Evolutionary conservation across 2,329 filamentous ascomycete species (phyloP).

Genomic region (Cytospora leucostoma): DNA sequence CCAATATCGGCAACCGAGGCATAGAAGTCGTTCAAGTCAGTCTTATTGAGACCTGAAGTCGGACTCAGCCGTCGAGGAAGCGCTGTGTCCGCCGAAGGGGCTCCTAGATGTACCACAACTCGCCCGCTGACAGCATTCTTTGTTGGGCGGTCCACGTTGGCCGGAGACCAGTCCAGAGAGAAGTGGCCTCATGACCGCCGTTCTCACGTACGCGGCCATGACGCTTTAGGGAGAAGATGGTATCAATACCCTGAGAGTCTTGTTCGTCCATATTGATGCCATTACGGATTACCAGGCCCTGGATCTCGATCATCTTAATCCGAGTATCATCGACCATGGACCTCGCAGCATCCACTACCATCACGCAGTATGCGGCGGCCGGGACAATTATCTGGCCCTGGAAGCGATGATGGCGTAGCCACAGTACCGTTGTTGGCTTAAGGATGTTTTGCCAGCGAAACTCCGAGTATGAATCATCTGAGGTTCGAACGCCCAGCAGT

Average conservation of each 20-base stretch:
- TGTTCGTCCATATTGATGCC: neutral
- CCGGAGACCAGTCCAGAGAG: neutral
- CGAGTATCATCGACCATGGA: neutral
- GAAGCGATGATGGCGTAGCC: constrained; percentile 43
- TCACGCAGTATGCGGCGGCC: constrained; percentile 30
- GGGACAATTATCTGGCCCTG: constrained; percentile 43
- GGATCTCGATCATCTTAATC: neutral
- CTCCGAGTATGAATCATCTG: constrained; percentile 7
- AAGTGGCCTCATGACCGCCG: neutral
- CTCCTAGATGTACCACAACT: neutral
- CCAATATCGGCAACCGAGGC: constrained; percentile 12
- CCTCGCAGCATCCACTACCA: constrained; percentile 1
- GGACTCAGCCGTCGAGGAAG: neutral
- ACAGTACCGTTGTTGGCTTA: constrained; percentile 34
- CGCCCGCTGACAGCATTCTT: neutral
- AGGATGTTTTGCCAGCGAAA: constrained; percentile 34
- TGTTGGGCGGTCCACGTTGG: neutral
- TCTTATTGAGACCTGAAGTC: neutral
- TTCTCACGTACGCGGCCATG: neutral
- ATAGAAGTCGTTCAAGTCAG: constrained; percentile 21
- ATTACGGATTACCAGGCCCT: neutral
- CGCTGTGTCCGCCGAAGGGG: neutral
- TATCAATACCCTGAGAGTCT: neutral
- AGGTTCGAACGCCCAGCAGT: constrained; percentile 16
- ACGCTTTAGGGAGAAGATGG: neutral